These are phyloP conservation scores for Nicotiana tomentosiformis DNA, from an alignment of 257 asterid species.

Conservation along the genomic window DNA sequence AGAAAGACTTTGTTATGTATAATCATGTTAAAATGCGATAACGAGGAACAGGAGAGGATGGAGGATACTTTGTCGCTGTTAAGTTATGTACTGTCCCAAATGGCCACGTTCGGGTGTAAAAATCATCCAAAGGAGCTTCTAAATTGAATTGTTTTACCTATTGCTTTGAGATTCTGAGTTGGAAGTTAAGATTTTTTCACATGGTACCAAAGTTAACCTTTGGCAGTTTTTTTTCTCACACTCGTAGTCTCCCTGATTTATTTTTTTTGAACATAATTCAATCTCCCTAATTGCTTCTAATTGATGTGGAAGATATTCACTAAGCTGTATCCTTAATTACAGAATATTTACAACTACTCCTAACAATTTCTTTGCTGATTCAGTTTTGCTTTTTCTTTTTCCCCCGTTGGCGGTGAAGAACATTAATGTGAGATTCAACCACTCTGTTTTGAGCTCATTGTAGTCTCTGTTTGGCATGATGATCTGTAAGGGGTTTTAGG, in stretches of 20 bases:
- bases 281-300: not conserved
- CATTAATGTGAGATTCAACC: not conserved
- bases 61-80: not conserved
- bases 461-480: not conserved
- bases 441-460: not conserved
- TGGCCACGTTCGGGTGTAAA: not conserved
- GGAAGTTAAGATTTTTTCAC: not conserved
- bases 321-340: not conserved
- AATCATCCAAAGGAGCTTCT: not conserved
- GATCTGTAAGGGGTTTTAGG: not conserved
- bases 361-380: too few species aligned
- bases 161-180: not conserved
- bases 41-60: not conserved
- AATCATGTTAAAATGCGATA: not conserved
- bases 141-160: not conserved
- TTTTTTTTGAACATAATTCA: not conserved
- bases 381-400: not conserved
- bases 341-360: not conserved
- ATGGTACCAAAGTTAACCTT: not conserved
- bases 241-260: not conserved
- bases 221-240: too few species aligned
- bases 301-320: not conserved
- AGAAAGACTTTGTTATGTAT: not conserved
- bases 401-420: not conserved
- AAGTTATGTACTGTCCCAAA: not conserved